A percentile compares a stretch with the other conserved stretches of the same genome.
Evolutionary conservation across 176 grass and related monocot genomes (phyloP).

Genomic region (Echinochloa phyllopogon): DNA sequence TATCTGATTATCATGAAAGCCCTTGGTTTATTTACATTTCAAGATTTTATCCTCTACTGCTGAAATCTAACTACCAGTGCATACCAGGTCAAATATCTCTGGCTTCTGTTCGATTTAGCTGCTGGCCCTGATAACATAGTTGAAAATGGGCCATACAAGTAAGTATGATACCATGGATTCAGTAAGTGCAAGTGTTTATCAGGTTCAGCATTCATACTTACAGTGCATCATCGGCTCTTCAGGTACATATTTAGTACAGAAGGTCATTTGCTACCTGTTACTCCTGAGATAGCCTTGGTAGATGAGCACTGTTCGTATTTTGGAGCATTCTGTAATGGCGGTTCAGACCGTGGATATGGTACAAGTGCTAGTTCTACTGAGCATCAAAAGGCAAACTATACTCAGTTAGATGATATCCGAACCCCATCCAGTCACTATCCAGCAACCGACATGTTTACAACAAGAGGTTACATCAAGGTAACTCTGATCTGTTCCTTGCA

Average conservation of each 20-base stretch:
- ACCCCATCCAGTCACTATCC: slow-evolving; percentile 38
- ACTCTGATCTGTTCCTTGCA: slow-evolving; percentile 1
- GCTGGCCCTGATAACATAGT: slow-evolving; percentile 93
- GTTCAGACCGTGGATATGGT: slow-evolving; percentile 45
- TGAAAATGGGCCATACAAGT: slow-evolving; percentile 95
- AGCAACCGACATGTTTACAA: slow-evolving; percentile 49
- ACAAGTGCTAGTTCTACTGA: slow-evolving; percentile 33
- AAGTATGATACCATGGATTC: slow-evolving; percentile 53
- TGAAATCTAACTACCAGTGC: slow-evolving; percentile 37
- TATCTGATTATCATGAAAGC: neutral
- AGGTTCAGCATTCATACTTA: slow-evolving; percentile 32
- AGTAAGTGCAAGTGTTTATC: slow-evolving; percentile 34
- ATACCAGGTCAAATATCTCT: slow-evolving; percentile 96
- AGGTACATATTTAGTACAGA: slow-evolving; percentile 99
- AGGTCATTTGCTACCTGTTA: slow-evolving; percentile 88
- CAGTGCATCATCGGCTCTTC: slow-evolving; percentile 35
- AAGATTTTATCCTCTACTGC: slow-evolving; percentile 13
- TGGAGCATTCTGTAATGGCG: slow-evolving; percentile 83
- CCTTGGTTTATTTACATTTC: neutral
- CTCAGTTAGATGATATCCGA: slow-evolving; percentile 41
- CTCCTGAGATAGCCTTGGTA: slow-evolving; percentile 79
- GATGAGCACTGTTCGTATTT: slow-evolving; percentile 89
- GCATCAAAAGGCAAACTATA: slow-evolving; percentile 62
- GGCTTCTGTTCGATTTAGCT: slow-evolving; percentile 99
- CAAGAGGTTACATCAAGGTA: slow-evolving; percentile 84